Percentiles rank a stretch among this genome's conserved stretches.
Evolutionary conservation across 2,329 filamentous ascomycete species (phyloP).

Genomic region (Diplodia scrobiculata): DNA sequence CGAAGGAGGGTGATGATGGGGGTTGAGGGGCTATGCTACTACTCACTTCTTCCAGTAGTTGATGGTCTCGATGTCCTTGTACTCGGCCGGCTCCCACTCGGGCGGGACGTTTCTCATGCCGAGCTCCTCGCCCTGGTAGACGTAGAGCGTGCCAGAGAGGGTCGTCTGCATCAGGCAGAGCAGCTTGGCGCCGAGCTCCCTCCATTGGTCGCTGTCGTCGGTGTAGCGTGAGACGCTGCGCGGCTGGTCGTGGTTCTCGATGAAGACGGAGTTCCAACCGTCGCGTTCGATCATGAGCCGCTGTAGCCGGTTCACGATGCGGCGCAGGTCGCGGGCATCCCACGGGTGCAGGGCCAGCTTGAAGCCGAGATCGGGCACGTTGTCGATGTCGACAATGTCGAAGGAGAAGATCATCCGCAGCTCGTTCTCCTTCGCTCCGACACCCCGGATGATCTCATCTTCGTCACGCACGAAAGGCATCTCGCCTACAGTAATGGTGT

Average conservation of each 20-base stretch:
- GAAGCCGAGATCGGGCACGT: constrained; percentile 42
- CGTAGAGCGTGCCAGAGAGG: constrained; percentile 54
- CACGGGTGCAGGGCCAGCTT: constrained; percentile 42
- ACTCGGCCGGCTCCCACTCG: constrained; percentile 51
- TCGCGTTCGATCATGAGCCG: constrained; percentile 39
- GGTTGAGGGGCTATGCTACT: not conserved
- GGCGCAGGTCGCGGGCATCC: constrained; percentile 39
- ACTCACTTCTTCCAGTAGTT: constrained; percentile 54
- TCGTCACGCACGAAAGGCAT: constrained; percentile 58
- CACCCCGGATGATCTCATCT: constrained; percentile 48
- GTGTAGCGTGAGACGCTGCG: constrained; percentile 54
- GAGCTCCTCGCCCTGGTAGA: constrained; percentile 57
- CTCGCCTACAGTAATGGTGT: constrained; percentile 63
- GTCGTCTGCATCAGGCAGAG: constrained; percentile 53
- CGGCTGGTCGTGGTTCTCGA: constrained; percentile 59
- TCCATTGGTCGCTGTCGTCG: constrained; percentile 51
- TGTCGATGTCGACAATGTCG: constrained; percentile 49
- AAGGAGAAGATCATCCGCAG: constrained; percentile 56
- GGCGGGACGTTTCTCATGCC: constrained; percentile 55
- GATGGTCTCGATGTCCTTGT: constrained; percentile 57
- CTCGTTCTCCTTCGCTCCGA: constrained; percentile 47
- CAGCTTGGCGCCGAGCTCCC: constrained; percentile 52
- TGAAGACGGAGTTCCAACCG: constrained; percentile 55
- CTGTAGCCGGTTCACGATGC: constrained; percentile 40
- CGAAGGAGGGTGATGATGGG: no score